A percentile compares a stretch with the other conserved stretches of the same genome.
phyloP scores from a whole-genome alignment of 2,329 filamentous ascomycete genomes.

The Moelleriella libera region DNA sequence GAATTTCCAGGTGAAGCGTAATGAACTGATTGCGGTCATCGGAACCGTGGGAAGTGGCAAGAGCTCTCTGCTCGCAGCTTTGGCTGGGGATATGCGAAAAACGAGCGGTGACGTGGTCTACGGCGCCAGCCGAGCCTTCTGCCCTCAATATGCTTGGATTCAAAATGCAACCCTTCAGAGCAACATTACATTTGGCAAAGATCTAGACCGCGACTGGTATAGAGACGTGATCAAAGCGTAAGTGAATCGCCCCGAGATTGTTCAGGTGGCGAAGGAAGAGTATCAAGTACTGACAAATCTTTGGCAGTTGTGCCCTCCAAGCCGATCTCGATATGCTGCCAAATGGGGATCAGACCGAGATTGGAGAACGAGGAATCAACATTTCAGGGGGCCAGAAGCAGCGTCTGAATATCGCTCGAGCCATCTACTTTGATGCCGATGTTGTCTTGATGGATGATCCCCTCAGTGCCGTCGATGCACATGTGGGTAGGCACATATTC shows the following conservation, averaged over 20 bases:
- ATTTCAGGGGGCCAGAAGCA: conserved; percentile 94
- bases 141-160: conserved; percentile 96
- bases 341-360: conserved; percentile 76
- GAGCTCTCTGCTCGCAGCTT: conserved; percentile 71
- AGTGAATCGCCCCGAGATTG: conserved; percentile 15
- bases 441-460: conserved; percentile 58
- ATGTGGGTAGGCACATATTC: conserved; percentile 66
- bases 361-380: conserved; percentile 89
- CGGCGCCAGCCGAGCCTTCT: conserved; percentile 74
- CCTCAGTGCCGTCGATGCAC: conserved; percentile 54
- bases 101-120: conserved; percentile 60
- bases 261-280: no score
- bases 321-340: conserved; percentile 90
- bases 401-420: conserved; percentile 80
- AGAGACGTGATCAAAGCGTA: conserved; percentile 65
- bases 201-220: conserved; percentile 66
- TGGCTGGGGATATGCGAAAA: conserved; percentile 89
- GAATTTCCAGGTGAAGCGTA: conserved; percentile 52
- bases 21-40: conserved; percentile 75
- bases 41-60: conserved; percentile 85
- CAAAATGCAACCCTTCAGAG: conserved; percentile 79
- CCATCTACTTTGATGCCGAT: conserved; percentile 56
- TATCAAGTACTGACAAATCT: conserved; percentile 1
- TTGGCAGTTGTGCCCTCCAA: conserved; percentile 56
- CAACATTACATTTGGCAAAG: conserved; percentile 84